A percentile compares a stretch with the other conserved stretches of the same genome.
Evolutionary conservation across 2,329 filamentous ascomycete genomes (phyloP).

Genomic region (Neonectria magnoliae): DNA sequence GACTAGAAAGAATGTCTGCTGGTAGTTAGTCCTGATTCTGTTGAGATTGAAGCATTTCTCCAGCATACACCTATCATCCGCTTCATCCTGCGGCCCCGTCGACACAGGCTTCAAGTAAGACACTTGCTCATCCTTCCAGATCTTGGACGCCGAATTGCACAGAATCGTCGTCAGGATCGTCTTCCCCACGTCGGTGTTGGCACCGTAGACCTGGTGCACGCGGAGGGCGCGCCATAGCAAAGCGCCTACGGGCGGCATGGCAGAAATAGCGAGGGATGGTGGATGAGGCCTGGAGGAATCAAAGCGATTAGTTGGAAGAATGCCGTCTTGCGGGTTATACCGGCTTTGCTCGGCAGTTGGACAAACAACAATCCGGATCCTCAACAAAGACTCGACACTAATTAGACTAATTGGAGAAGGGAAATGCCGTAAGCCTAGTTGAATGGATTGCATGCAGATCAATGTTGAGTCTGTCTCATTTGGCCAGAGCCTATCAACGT

Average conservation of each 20-base stretch:
- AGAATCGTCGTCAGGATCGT: constrained; percentile 81
- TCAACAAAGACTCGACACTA: background rate
- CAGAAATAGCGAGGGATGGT: background rate
- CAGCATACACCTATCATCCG: constrained; percentile 71
- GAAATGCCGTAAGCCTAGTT: background rate
- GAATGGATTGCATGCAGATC: background rate
- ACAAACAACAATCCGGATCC: background rate
- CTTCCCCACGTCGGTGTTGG: constrained; percentile 88
- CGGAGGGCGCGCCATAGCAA: constrained; percentile 75
- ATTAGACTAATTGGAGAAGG: background rate
- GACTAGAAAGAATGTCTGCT: constrained; percentile 15
- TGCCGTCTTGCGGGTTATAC: background rate
- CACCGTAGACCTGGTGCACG: constrained; percentile 80
- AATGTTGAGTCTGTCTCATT: background rate
- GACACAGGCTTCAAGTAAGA: constrained; percentile 85
- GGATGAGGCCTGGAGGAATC: background rate
- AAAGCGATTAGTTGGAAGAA: background rate
- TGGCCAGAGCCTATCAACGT: background rate
- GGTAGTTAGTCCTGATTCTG: constrained; percentile 9
- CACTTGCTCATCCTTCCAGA: constrained; percentile 58
- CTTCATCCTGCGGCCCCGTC: constrained; percentile 75
- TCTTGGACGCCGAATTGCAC: constrained; percentile 67
- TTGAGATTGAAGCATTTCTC: background rate
- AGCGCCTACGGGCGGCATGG: constrained; percentile 62
- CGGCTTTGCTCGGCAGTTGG: constrained; percentile 22